These are phyloP conservation scores for Cladosporium oxysporum DNA, from an alignment of 2,329 filamentous ascomycete genomes.

Conservation along the genomic window DNA sequence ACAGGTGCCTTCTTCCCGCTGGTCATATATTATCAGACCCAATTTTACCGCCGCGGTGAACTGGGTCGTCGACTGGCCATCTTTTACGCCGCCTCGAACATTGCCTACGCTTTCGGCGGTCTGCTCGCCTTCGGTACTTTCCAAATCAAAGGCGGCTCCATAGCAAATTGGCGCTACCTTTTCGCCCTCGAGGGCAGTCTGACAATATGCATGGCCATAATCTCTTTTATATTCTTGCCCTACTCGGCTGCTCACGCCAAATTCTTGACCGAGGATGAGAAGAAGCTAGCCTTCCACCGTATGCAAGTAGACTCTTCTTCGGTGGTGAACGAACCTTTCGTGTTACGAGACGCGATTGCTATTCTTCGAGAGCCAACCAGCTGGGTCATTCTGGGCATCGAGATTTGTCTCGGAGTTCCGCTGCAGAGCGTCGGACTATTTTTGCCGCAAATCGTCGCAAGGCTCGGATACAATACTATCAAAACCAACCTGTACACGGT, in stretches of 20 bases:
- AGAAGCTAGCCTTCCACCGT: conserved; percentile 68
- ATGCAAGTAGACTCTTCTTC: conserved; percentile 75
- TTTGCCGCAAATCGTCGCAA: conserved; percentile 58
- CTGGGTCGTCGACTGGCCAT: conserved; percentile 69
- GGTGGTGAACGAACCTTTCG: conserved; percentile 58
- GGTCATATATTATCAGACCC: conserved; percentile 62
- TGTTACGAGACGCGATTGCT: conserved; percentile 52
- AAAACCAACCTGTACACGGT: conserved; percentile 81
- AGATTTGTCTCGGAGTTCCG: conserved; percentile 61
- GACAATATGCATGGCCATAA: conserved; percentile 60
- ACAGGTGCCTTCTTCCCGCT: conserved; percentile 64
- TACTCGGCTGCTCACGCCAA: conserved; percentile 62
- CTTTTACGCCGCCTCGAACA: conserved; percentile 75
- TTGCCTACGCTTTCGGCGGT: conserved; percentile 68
- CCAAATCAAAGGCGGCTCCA: conserved; percentile 54
- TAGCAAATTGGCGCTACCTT: conserved; percentile 63
- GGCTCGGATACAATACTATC: conserved; percentile 56
- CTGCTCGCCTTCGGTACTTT: conserved; percentile 63
- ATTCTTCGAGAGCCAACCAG: conserved; percentile 58
- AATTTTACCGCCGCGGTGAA: conserved; percentile 71
- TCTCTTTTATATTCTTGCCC: conserved; percentile 71
- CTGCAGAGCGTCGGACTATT: conserved; percentile 60
- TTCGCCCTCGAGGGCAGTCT: conserved; percentile 62
- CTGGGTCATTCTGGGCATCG: conserved; percentile 57
- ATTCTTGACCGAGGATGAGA: conserved; percentile 68